Base-by-base conservation (phyloP, 2,329 filamentous ascomycete species). In the Ascochyta viciae-villosae region DNA sequence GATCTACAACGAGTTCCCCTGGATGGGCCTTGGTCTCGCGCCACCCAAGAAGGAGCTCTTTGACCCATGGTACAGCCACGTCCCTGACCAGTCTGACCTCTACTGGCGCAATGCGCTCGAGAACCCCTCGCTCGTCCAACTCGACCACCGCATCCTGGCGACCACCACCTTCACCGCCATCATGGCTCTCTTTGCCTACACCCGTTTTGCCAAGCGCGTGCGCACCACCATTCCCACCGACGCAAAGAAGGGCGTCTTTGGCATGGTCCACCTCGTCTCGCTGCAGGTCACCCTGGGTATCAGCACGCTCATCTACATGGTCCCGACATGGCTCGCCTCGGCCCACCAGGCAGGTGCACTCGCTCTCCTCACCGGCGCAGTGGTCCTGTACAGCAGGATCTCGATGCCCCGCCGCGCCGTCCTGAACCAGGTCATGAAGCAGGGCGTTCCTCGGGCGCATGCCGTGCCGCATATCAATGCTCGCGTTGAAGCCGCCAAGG, bases 1-100 rank as follows among this genome's bases (percentile, higher is more conserved):
- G 53, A 98, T 99, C 77, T 99, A 99, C 82, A 99, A 99, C 75
- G 92, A 99, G 77, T 98, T 99, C 76, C 95, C 95, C 6, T 91
- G 85, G 77, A 99, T 99, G 95, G 95, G 95, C 8, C 77, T 86
- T 3, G 92, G 92, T 10, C 80, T 96, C 22, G 83, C 91, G 0
- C 94, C 94, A 1, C 94, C 94, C 0, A 86, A 84, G 70, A 83
- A 86, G 9, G 94, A 98, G 79, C 87, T 98, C 29, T 92, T 91
- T 76, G 89, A 94, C 70, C 81, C 85, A 34, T 96, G 92, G 80
- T 97, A 97, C 83, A 89, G 87, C 54, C 89, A 92, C 68, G 85
- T 84, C 54, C 82, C 88, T 37, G 92, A 96, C 73, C 81, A 85
- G 38, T 88, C 87, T 12, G 96, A 99, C 71, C 81, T 98, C 16